Evolutionary conservation across 805 yeast genomes (phyloP), one percentile per base, ranked within the genome.

Genomic region (Saccharomycopsis guyanensis): DNA sequence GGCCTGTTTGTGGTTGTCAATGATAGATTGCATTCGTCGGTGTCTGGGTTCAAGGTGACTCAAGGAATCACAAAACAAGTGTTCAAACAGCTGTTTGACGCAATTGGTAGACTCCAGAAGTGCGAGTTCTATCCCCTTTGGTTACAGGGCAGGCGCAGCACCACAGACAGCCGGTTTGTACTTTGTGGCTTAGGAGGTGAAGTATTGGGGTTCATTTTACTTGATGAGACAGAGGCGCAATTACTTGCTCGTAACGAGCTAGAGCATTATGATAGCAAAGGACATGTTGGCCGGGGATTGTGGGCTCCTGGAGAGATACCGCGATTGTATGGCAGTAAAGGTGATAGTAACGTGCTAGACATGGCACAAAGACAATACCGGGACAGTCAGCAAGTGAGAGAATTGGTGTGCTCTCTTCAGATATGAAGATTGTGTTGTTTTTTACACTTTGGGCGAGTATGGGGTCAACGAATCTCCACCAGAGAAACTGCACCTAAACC

Each of bases 181-280:
- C 36, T 38, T 12, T 43, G 47, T 29, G 47, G 47, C 5, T 23
- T 43, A n/a, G 37, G 42, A 12, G 47, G 47, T 22, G 47, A 43
- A 4, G 34, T 43, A 3, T 29, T 6, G 18, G 10, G 25, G 3
- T 27, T 25, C 22, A 31, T 29, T 4, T 31, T 40, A 19, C 15
- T 39, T 19, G 37, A 29, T 5, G 19, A 29, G 4, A 13, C 25
- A 7, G 42, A 39, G 36, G 15, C 20, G 5, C 13, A 13, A 8
- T 8, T 18, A 13, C 16, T 16, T 39, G 42, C 10, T 5, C 37
- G 37, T 5, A 33, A 15, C 24, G 18, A 37, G 23, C 5, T 25
- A 10, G 40, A 25, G 7, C 15, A 18, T 20, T 10, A 37, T n/a
- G 40, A 37, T n/a, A 15, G 20, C 7, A 34, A 34, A 6, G 20